A percentile compares a stretch with the other conserved stretches of the same genome.
Conservation (phyloP, 352 stramenopile genomes). For the Globisporangium nunn region DNA sequence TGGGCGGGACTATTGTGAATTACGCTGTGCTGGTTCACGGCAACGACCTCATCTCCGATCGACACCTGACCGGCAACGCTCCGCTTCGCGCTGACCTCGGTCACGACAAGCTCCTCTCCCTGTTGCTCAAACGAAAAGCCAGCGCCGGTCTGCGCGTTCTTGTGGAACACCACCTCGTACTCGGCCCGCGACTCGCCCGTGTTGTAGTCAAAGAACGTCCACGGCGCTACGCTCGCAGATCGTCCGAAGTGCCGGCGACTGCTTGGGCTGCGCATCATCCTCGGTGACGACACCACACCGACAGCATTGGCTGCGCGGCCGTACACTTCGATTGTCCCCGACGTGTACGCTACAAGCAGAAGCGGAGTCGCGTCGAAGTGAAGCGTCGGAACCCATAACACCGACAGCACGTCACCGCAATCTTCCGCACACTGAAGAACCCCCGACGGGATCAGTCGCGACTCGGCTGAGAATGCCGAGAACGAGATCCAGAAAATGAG, state of each 20-base stretch:
- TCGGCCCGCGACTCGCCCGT: slow-evolving; percentile 59
- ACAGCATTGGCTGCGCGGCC: slow-evolving; percentile 39
- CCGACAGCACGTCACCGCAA: slow-evolving; percentile 49
- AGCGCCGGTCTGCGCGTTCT: slow-evolving; percentile 21
- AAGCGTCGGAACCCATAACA: slow-evolving; percentile 74
- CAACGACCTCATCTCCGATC: slow-evolving; percentile 54
- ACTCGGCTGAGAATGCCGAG: slow-evolving; percentile 73
- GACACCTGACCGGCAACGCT: slow-evolving; percentile 6
- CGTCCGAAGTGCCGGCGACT: slow-evolving; percentile 14
- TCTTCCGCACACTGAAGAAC: slow-evolving; percentile 46
- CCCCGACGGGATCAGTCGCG: slow-evolving; percentile 70
- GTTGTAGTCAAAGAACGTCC: slow-evolving; percentile 65
- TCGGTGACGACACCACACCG: slow-evolving; percentile 53
- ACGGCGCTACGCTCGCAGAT: slow-evolving; percentile 52
- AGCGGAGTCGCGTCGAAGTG: slow-evolving; percentile 79
- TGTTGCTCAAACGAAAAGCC: slow-evolving; percentile 38
- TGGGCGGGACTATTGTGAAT: slow-evolving; percentile 29
- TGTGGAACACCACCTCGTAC: slow-evolving; percentile 58
- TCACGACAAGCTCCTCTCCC: slow-evolving; percentile 33
- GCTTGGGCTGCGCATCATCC: slow-evolving; percentile 10
- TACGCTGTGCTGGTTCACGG: slow-evolving; percentile 48
- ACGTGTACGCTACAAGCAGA: slow-evolving; percentile 55
- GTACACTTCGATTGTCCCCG: slow-evolving; percentile 59
- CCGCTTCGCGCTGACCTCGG: slow-evolving; percentile 15
- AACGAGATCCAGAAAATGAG: slow-evolving; percentile 83